A percentile compares a stretch with the other conserved stretches of the same genome.
Conservation (phyloP, 1,284 basidiomycete species). For the Phylloboletellus chloephorus region DNA sequence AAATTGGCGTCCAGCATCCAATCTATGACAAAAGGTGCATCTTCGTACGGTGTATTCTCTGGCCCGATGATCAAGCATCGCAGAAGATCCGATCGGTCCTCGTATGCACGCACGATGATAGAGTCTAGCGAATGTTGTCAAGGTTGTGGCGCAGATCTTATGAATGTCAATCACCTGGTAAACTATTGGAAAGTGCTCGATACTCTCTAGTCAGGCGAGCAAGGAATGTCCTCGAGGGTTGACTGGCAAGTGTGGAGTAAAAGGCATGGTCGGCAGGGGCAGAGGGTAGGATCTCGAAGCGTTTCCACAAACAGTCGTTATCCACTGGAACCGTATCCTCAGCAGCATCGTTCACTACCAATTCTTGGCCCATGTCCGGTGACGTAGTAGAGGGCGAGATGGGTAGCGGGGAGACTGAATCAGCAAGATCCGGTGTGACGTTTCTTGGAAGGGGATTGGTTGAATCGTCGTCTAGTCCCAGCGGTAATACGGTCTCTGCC, state of each 20-base stretch:
- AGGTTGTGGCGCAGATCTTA: neutral
- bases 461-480: constrained; percentile 18
- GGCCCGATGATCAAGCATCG: constrained; percentile 89
- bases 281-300: constrained; percentile 70
- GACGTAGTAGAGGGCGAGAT: constrained; percentile 28
- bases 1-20: constrained; percentile 88
- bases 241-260: constrained; percentile 51
- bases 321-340: constrained; percentile 23
- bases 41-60: constrained; percentile 88
- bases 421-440: constrained; percentile 19
- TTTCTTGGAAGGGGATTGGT: constrained; percentile 14
- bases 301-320: constrained; percentile 53
- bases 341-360: constrained; percentile 25
- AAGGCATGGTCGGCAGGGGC: constrained; percentile 82
- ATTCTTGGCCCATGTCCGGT: constrained; percentile 31
- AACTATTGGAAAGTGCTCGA: constrained; percentile 67
- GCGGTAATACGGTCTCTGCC: constrained; percentile 23
- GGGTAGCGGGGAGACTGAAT: constrained; percentile 25
- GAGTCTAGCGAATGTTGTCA: constrained; percentile 43
- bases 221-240: constrained; percentile 70
- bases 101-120: constrained; percentile 67
- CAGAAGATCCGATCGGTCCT: constrained; percentile 82
- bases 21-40: constrained; percentile 93
- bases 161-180: constrained; percentile 61
- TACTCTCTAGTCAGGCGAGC: constrained; percentile 79